These are phyloP conservation scores for Paspalum notatum DNA, from an alignment of 176 grass and related monocot genomes.

Conservation along the genomic window DNA sequence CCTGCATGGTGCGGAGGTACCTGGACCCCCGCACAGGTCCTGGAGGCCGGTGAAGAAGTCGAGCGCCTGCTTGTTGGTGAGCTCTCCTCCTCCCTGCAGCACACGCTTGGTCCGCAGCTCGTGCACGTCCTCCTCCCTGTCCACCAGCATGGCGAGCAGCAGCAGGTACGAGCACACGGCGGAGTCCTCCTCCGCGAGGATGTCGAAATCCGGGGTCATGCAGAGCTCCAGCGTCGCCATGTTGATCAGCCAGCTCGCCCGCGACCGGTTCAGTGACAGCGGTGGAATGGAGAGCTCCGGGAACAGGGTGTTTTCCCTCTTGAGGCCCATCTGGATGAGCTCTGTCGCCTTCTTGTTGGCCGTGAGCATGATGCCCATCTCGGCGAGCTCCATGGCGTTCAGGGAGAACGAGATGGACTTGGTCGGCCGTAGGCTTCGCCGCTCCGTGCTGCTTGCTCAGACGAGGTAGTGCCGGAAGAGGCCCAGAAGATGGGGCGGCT, in stretches of 20 bases:
- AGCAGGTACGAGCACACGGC: constrained; percentile 2
- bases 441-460: not conserved
- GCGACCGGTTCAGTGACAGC: not conserved
- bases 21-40: not conserved
- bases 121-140: not conserved
- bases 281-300: not conserved
- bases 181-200: not conserved
- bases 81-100: not conserved
- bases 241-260: not conserved
- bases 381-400: not conserved
- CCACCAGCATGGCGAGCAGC: not conserved
- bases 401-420: not conserved
- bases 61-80: not conserved
- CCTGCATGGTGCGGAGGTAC: not conserved
- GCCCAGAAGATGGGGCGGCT: not conserved
- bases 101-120: not conserved
- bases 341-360: not conserved
- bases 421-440: too few species aligned
- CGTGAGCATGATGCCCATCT: not conserved
- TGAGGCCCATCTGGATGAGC: not conserved
- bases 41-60: not conserved
- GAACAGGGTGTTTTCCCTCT: not conserved
- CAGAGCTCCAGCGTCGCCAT: constrained; percentile 10
- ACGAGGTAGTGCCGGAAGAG: not conserved
- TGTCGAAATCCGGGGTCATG: not conserved